Base-by-base conservation (phyloP, 2,329 filamentous ascomycete genomes). In the Penicillium sp. region DNA sequence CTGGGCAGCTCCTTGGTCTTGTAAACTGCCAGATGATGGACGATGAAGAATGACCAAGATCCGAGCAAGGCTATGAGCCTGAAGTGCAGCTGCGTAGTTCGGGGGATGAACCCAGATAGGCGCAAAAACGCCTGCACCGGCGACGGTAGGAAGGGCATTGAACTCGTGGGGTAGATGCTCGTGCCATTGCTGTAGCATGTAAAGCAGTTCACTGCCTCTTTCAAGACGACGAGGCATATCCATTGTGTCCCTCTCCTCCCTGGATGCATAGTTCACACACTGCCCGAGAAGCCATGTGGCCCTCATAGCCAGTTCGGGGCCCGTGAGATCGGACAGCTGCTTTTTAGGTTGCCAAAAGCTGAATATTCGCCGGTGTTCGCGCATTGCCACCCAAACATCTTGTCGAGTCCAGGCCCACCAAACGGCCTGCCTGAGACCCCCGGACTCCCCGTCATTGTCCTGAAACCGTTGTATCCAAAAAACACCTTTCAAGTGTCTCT, bases 361-460 rank as follows among this genome's bases (percentile, higher is more conserved):
- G 53, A 84, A 75, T 1, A 78, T 79, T 14, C 77, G 74, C 4
- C 84, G 70, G 24, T 76, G 74, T 59, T 85, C 82, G 1, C 81
- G 76, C 53, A 86, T 86, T 0, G 83, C 83, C 1, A 82, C 83
- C 83, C 83, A 87, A 0, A 85, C 77, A 60, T 87, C 84, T 62
- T 87, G 84, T 9, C 82, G 75, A 3, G 87, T 70, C 84, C 84
- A 87, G 0, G 81, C 79, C 84, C 84, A 87, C 84, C 84, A 87
- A 0, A 83, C 81, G 0, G 83, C 80, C 58, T 81, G 78, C 40
- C 80, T 74, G 0, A 87, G 72, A 0, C 82, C 81, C 0, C 47
- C 50, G 29, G 78, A 80, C 48, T 82, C 82, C 2, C 83, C 84
- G 49, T 86, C 78, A 48, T 84, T 83, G 46, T 83, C 77, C 45